These are phyloP conservation scores for Phytophthora podocarpi DNA, from an alignment of 352 stramenopile species.

Conservation along the genomic window DNA sequence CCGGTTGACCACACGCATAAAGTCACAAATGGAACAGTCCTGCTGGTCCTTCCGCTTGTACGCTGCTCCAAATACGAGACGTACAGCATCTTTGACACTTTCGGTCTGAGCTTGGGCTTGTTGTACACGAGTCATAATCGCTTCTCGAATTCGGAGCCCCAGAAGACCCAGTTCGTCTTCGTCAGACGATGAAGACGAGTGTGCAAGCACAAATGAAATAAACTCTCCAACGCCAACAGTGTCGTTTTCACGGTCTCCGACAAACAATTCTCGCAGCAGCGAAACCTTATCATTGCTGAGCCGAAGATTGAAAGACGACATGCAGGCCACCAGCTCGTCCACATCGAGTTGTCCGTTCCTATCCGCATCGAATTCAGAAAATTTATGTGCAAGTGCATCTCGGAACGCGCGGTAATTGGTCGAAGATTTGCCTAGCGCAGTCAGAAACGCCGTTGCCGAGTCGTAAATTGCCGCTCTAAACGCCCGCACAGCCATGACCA, in stretches of 20 bases:
- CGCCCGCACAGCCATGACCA: slow-evolving; percentile 37
- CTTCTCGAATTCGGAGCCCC: slow-evolving; percentile 48
- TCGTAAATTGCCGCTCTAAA: slow-evolving; percentile 51
- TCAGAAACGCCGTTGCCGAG: slow-evolving; percentile 42
- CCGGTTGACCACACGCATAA: slow-evolving; percentile 42
- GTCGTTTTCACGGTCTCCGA: slow-evolving; percentile 31
- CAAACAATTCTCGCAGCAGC: slow-evolving; percentile 65
- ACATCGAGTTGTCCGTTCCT: slow-evolving; percentile 59
- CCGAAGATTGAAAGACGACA: slow-evolving; percentile 53
- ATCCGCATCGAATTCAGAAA: slow-evolving; percentile 62
- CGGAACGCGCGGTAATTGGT: slow-evolving; percentile 59
- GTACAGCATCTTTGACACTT: slow-evolving; percentile 59
- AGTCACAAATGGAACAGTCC: slow-evolving; percentile 38
- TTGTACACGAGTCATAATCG: slow-evolving; percentile 46
- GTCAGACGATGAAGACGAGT: slow-evolving; percentile 18
- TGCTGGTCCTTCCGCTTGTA: slow-evolving; percentile 36
- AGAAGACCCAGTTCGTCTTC: slow-evolving; percentile 59
- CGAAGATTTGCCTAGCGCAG: slow-evolving; percentile 19
- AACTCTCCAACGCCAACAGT: slow-evolving; percentile 68
- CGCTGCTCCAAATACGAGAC: slow-evolving; percentile 52
- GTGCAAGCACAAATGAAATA: slow-evolving; percentile 71
- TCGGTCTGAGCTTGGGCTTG: slow-evolving; percentile 37
- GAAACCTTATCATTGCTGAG: slow-evolving; percentile 47
- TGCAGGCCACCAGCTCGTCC: slow-evolving; percentile 52
- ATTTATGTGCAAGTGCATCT: slow-evolving; percentile 54